A percentile compares a stretch with the other conserved stretches of the same genome.
Conservation (phyloP, 768 basidiomycete species). For the Pleurotus eryngii region DNA sequence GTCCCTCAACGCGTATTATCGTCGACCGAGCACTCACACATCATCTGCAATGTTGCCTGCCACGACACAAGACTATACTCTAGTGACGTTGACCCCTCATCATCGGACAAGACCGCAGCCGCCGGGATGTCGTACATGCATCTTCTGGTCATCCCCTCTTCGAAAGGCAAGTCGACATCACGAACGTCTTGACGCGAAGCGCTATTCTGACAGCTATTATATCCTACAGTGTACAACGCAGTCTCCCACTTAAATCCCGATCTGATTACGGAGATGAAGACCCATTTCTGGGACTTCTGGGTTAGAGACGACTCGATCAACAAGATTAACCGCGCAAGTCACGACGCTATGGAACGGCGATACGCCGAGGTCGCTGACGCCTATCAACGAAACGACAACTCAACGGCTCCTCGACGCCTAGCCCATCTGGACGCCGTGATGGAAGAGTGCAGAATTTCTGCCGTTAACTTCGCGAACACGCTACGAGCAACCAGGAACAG, state of each 20-base stretch:
- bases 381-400: not conserved
- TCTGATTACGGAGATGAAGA: not conserved
- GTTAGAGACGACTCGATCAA: not conserved
- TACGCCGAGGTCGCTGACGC: not conserved
- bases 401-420: not conserved
- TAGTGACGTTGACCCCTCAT: not conserved
- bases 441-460: not conserved
- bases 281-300: not conserved
- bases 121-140: conserved; percentile 4
- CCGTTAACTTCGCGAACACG: not conserved
- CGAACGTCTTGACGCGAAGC: not conserved
- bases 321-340: not conserved
- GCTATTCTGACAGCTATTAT: not conserved
- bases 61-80: conserved; percentile 1
- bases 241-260: not conserved
- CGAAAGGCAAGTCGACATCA: not conserved
- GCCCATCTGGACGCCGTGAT: not conserved
- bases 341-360: not conserved
- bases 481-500: not conserved
- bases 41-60: conserved; percentile 3
- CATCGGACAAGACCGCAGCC: not conserved
- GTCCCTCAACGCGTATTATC: not conserved
- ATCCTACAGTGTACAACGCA: not conserved
- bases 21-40: not conserved
- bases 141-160: conserved; percentile 1